Percentiles rank a stretch among this genome's conserved stretches.
phyloP scores from a whole-genome alignment of 306 rosid genomes.

The Cicer chorassanicum region DNA sequence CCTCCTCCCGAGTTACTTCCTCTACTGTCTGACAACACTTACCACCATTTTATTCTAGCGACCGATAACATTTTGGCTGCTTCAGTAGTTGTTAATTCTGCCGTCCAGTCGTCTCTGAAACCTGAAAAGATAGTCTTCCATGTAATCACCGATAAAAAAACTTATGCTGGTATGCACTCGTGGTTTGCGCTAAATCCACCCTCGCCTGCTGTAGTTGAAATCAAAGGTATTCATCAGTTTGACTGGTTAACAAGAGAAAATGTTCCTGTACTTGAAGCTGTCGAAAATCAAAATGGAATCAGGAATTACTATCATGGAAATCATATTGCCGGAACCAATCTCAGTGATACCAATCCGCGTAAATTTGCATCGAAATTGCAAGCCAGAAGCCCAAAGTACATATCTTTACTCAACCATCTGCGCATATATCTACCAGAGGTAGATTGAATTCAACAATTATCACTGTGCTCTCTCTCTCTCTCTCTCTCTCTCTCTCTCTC shows the following conservation, averaged over 20 bases:
- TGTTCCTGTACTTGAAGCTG: constrained; percentile 98
- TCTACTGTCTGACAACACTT: constrained; percentile 80
- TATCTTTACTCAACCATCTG: constrained; percentile 95
- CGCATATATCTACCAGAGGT: constrained; percentile 99
- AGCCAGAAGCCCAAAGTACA: constrained; percentile 97
- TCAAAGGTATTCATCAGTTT: constrained; percentile 95
- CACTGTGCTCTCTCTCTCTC: neutral
- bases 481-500: neutral
- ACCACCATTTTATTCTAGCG: constrained; percentile 90
- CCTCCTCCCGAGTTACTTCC: constrained; percentile 98
- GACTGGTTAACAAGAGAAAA: constrained; percentile 99
- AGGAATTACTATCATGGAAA: constrained; percentile 96
- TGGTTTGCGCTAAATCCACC: constrained; percentile 96
- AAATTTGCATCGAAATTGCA: constrained; percentile 90
- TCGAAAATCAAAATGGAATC: constrained; percentile 90
- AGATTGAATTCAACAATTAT: constrained; percentile 42
- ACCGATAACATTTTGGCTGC: constrained; percentile 98
- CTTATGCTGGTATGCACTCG: constrained; percentile 99
- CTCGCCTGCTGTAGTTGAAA: constrained; percentile 91
- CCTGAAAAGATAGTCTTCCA: constrained; percentile 97
- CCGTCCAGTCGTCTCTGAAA: constrained; percentile 75
- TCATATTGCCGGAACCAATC: constrained; percentile 85
- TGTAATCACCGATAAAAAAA: constrained; percentile 96
- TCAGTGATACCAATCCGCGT: constrained; percentile 82
- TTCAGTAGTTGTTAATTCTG: constrained; percentile 93